Evolutionary conservation across 139 green algal genomes (phyloP).

Genomic region (Zygnema cylindricum): DNA sequence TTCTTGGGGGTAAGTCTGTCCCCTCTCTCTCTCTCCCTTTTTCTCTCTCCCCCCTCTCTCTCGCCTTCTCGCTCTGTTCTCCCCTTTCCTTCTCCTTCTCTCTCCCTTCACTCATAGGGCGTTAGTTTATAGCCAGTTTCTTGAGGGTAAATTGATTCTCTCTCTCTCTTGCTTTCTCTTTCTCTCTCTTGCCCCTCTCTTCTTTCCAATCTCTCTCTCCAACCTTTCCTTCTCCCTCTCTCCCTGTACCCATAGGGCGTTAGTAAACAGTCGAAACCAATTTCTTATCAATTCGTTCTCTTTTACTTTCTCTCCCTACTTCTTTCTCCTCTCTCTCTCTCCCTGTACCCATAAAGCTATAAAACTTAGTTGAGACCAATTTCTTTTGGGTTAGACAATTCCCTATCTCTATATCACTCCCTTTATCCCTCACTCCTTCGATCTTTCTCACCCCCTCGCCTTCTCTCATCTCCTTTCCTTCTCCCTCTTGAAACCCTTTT

Average conservation of each 20-base stretch:
- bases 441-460: neutral
- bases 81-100: neutral
- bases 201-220: too few relatives aligned
- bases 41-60: neutral
- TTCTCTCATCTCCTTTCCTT: neutral
- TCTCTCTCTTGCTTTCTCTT: neutral
- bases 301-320: neutral
- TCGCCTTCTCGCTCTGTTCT: neutral
- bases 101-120: neutral
- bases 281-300: neutral
- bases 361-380: neutral
- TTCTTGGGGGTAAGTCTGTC: constrained; percentile 73
- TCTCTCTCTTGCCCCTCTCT: neutral
- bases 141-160: neutral
- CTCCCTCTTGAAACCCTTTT: neutral
- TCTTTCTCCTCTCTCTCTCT: neutral
- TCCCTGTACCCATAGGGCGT: neutral
- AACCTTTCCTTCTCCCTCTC: too few relatives aligned
- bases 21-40: neutral
- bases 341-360: neutral
- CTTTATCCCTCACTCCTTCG: neutral
- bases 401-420: neutral
- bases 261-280: neutral
- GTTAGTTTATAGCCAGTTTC: neutral
- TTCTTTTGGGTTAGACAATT: neutral